Evolutionary conservation across 331 rosid genomes (phyloP), one percentile per base, ranked within the genome.

Genomic region (Pyracantha coccinea): DNA sequence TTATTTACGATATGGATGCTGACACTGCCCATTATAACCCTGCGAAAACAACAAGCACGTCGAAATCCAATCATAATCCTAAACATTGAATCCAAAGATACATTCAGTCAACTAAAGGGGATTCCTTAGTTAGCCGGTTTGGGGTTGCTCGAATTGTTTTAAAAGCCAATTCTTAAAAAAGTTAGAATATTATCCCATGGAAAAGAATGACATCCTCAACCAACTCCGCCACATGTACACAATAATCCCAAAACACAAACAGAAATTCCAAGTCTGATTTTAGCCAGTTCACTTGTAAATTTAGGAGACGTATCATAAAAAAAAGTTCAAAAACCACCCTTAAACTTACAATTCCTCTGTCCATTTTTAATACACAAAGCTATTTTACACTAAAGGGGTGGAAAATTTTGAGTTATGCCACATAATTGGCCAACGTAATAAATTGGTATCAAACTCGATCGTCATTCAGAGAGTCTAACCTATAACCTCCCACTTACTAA

Each of bases 1-100:
- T 88, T 79, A 53, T 89, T 94, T 85, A 94, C 92, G 31, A 92
- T 92, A 28, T 75, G 69, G 87, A 90, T 92, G 89, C 99, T 94
- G 1, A 94, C 99, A 75, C 99, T 94, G 8, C 99, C 99, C 88
- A 94, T 69, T 63, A 94, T 77, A 14, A 71, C 97, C 90, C 97
- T 94, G 89, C 20, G n/a, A 76, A 50, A 23, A 71, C 2, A 54
- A 75, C 55, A 72, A 64, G 41, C 33, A 57, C 24, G 73, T 50
- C 78, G 29, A 75, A 71, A 81, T 71, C 75, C 65, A 76, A 73
- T 84, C 65, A 75, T 64, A 15, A 54, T 29, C 41, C 44, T 47
- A 55, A 14, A 28, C 55, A 75, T 2, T 3, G 44, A 73, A 29
- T 16, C 44, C 17, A 13, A 50, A 63, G 23, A 44, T 24, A 24